Evolutionary conservation across 2,329 filamentous ascomycete species (phyloP), one percentile per base, ranked within the genome.

Genomic region (Teratosphaeria destructans): DNA sequence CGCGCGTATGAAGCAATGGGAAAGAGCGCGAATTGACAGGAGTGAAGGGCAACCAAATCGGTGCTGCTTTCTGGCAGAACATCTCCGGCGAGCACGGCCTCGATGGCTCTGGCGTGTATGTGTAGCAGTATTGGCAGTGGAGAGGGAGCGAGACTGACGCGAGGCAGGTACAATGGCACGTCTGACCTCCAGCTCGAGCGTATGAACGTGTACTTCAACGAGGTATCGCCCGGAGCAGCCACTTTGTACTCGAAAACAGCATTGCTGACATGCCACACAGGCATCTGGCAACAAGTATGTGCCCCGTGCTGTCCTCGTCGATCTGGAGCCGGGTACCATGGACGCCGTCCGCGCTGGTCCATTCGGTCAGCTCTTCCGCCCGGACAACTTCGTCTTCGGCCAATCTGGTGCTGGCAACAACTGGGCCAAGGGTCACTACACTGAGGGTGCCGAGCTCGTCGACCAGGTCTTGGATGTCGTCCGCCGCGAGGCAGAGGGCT

Each of bases 351-450:
- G 93, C 77, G 90, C 93, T 71, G 93, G 94, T 78, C 94, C 94
- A 68, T 97, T 97, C 77, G 94, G 94, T 71, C 89, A 96, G 83
- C 91, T 99, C 70, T 97, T 99, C 91, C 92, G 94, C 68, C 94
- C 94, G 76, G 94, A 99, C 83, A 99, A 97, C 88, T 97, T 97
- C 81, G 91, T 97, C 76, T 97, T 97, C 79, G 94, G 94, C 72
- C 94, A 97, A 83, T 97, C 94, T 72, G 93, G 94, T 85, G 94
- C 94, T 78, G 94, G 94, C 81, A 99, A 99, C 90, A 97, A 97
- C 87, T 99, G 94, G 94, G 94, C 94, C 79, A 99, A 97, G 88
- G 94, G 94, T 82, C 94, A 99, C 79, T 99, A 99, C 86, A 99
- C 94, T 67, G 94, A 99, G 83, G 94, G 94, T 86, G 94, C 94